A percentile compares a stretch with the other conserved stretches of the same genome.
phyloP scores from a whole-genome alignment of 352 stramenopile genomes.

The Aphanomyces invadans region DNA sequence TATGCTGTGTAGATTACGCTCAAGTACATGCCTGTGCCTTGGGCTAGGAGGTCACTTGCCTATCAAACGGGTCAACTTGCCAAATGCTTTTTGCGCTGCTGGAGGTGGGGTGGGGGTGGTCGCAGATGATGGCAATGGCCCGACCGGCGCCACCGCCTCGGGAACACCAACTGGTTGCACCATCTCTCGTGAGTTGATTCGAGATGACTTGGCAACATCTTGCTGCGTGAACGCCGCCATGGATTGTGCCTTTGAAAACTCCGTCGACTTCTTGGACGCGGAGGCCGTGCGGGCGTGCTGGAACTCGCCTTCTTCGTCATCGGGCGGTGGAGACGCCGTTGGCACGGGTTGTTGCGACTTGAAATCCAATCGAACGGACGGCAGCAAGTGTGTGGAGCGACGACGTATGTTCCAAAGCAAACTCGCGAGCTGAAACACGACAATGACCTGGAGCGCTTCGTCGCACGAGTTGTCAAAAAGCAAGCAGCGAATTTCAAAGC shows the following conservation, averaged over 20 bases:
- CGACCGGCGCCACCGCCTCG: neutral
- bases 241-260: slow-evolving; percentile 9
- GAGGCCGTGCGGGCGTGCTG: neutral
- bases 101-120: neutral
- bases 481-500: slow-evolving; percentile 13
- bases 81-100: neutral
- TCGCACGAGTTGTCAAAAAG: slow-evolving; percentile 22
- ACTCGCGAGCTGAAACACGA: slow-evolving; percentile 5
- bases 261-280: neutral
- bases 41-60: neutral
- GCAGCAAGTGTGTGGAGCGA: neutral
- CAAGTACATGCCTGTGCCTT: too few relatives aligned
- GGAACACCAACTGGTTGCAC: neutral
- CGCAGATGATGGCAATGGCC: neutral
- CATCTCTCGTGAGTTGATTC: neutral
- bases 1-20: neutral
- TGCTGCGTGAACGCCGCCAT: neutral
- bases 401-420: neutral
- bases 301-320: slow-evolving; percentile 1
- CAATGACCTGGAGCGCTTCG: slow-evolving; percentile 9
- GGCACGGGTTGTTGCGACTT: neutral
- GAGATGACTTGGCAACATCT: neutral
- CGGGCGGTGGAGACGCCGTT: neutral
- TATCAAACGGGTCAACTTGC: slow-evolving; percentile 1
- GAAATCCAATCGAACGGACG: neutral